Conservation (phyloP, 2,329 filamentous ascomycete species). For the Sphaerulina musiva region DNA sequence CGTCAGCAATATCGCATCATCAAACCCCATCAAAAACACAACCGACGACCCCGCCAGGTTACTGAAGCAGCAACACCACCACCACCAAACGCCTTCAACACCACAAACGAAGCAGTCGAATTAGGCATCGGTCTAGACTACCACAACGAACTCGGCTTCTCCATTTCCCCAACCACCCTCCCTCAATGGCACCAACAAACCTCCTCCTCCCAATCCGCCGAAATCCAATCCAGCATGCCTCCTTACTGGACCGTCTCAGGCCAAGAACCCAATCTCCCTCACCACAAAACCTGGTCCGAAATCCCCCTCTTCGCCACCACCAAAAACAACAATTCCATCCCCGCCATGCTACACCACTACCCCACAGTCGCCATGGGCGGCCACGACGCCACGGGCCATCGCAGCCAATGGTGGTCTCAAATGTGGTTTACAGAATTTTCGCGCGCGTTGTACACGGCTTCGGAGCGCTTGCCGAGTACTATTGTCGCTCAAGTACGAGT, state of each 20-base stretch:
- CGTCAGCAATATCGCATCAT: too few relatives aligned
- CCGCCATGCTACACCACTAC: slow-evolving; percentile 9
- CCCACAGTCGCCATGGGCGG: slow-evolving; percentile 1
- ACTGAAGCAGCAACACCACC: not conserved
- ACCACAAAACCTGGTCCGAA: slow-evolving; percentile 4
- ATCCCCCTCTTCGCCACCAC: not conserved
- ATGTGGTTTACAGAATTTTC: slow-evolving; percentile 1
- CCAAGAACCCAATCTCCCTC: slow-evolving; percentile 1
- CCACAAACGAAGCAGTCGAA: not conserved
- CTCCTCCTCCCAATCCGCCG: not conserved
- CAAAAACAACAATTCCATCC: not conserved
- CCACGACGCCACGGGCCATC: not conserved
- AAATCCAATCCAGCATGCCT: not conserved
- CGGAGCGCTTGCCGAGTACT: slow-evolving; percentile 1
- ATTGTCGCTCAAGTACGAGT: not conserved
- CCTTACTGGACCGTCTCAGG: slow-evolving; percentile 10
- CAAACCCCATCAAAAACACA: too few relatives aligned
- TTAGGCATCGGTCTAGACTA: slow-evolving; percentile 8
- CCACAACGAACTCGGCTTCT: slow-evolving; percentile 3
- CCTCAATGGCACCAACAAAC: not conserved
- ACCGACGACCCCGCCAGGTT: too few relatives aligned
- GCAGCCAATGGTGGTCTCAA: not conserved
- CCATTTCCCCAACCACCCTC: not conserved
- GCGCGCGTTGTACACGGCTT: not conserved
- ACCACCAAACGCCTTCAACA: not conserved